Conservation (phyloP, 805 yeast species). For the Candida dajiaensis region DNA sequence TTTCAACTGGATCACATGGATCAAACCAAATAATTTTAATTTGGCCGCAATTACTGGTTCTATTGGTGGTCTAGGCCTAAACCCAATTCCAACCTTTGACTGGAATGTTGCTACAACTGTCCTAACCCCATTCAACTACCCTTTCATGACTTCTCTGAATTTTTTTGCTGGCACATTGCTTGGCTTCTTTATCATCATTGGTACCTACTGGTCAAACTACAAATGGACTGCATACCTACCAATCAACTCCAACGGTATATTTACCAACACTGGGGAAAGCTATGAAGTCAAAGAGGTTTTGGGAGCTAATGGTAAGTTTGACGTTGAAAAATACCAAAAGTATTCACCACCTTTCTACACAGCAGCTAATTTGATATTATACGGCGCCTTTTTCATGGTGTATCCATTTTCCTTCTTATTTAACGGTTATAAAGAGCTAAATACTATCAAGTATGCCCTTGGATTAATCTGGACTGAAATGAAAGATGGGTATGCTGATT, state of each 20-base stretch:
- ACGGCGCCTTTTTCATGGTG: slow-evolving; percentile 41
- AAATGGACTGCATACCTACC: slow-evolving; percentile 35
- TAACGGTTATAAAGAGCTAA: slow-evolving; percentile 33
- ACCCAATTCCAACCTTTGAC: slow-evolving; percentile 49
- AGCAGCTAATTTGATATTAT: slow-evolving; percentile 54
- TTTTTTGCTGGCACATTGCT: slow-evolving; percentile 29
- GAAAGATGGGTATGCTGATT: background rate
- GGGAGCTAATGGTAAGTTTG: slow-evolving; percentile 34
- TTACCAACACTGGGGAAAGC: slow-evolving; percentile 43
- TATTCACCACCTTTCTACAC: slow-evolving; percentile 63
- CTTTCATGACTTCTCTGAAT: slow-evolving; percentile 33
- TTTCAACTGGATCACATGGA: slow-evolving; percentile 57
- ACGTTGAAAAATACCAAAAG: slow-evolving; percentile 37
- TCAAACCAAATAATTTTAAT: slow-evolving; percentile 42
- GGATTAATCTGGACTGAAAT: background rate
- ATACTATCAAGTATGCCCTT: slow-evolving; percentile 17
- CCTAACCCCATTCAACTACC: slow-evolving; percentile 33
- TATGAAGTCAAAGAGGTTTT: slow-evolving; percentile 44
- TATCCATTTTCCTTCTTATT: slow-evolving; percentile 48
- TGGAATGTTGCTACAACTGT: slow-evolving; percentile 37
- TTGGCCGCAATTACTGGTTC: slow-evolving; percentile 46
- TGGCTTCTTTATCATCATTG: slow-evolving; percentile 29
- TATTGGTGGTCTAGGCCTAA: slow-evolving; percentile 44
- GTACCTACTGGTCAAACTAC: slow-evolving; percentile 35
- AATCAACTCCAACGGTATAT: slow-evolving; percentile 42